Base-by-base conservation (phyloP, 352 stramenopile species). In the Pythium brachiatum region DNA sequence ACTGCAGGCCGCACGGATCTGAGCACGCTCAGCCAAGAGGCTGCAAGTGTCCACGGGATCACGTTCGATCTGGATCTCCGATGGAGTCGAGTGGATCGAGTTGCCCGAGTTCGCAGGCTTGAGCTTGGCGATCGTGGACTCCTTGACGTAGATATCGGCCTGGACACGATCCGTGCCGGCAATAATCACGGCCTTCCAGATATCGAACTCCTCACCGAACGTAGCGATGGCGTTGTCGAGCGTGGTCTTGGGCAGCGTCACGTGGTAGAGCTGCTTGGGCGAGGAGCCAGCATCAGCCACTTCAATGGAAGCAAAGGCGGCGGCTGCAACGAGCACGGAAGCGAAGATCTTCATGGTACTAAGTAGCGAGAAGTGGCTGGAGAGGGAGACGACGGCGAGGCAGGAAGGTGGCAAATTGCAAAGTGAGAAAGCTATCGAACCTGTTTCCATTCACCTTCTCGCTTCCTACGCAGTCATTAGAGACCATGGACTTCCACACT, bases 281-380 rank as follows among this genome's bases (percentile, higher is more conserved):
- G 29, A 34, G 29, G 29, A 34, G 5, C 5, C 29, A 34, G 29
- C 29, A 34, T 34, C 29, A 34, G 29, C 29, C 5, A 34, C 29
- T 9, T 67, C 43, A 16, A 59, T 59, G 15, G 50, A 23, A 26
- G 53, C 52, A 9, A 41, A 36, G 36, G 48, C 44, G 15, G 31
- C 34, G 16, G 7, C 50, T 13, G 7, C 12, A 38, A 63, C 27
- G 6, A 59, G 29, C 3, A 56, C 5, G 2, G 64, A 57, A 5
- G 39, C 39, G 53, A 71, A 57, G 18, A 68, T 43, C 64, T 71
- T 71, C 64, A 71, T 68, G n/a, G n/a, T n/a, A n/a, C n/a, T n/a
- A n/a, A 34, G 29, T 9, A 9, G 29, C 5, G 29, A 34, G 29
- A 34, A 34, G 29, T 34, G 5, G 29, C 9, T 34, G 29, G 29